Evolutionary conservation across 345 rosid genomes (phyloP), one percentile per base, ranked within the genome.

Genomic region (Excoecaria cochinchinensis): DNA sequence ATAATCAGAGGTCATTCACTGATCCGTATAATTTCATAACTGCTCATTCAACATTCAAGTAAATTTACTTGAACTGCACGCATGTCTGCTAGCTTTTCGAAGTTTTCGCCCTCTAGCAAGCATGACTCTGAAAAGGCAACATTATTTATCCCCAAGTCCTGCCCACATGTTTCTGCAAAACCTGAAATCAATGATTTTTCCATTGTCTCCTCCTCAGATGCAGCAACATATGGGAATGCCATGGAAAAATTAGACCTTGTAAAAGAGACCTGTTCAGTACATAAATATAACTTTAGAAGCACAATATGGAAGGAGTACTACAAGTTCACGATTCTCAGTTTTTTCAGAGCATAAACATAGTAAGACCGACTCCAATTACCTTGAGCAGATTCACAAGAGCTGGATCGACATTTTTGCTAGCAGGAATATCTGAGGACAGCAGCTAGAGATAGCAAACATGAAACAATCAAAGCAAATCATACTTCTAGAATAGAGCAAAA

Each of bases 181-280:
- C 88, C 91, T 39, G 90, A 86, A 80, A 93, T 78, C 86, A 95
- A 87, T 48, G 85, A 80, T 72, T 59, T 84, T 82, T 91, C 97
- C 88, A 95, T 86, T 59, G 89, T 81, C 83, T 90, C 91, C 77
- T 89, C 90, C 82, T 84, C 87, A n/a, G 92, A 84, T 46, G 91
- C 79, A 78, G 87, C 72, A 82, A 95, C 87, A 69, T 88, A 95
- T 16, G 98, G 99, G 80, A 93, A 95, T 42, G 95, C 99, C 97
- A 93, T 64, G 67, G 99, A 95, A 80, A 90, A 90, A 77, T 90
- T 95, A 79, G 98, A 89, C 51, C 74, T 79, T 16, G 81, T 79
- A 82, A 78, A 89, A 12, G 90, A 89, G 66, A 44, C 89, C 98
- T 95, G 90, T 75, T 42, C 67, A 77, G n/a, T 74, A 71, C 36